phyloP scores from a whole-genome alignment of 2,329 filamentous ascomycete species.

The Fusarium floridanum region DNA sequence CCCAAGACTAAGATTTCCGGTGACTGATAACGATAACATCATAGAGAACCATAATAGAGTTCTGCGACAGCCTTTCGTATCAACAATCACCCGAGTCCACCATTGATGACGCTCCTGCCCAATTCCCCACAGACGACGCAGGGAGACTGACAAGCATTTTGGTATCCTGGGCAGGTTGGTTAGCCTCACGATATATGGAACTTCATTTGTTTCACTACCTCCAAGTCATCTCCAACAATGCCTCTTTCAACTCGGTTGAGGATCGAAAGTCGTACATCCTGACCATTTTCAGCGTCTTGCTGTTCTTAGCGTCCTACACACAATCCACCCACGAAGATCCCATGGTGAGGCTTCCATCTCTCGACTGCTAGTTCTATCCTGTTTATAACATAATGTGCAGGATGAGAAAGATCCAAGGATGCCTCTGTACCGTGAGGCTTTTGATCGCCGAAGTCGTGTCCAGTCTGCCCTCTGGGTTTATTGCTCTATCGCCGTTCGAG shows the following conservation, averaged over 20 bases:
- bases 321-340: background rate
- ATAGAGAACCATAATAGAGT: rapidly evolving
- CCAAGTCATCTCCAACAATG: background rate
- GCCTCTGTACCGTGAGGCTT: background rate
- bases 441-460: background rate
- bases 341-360: background rate
- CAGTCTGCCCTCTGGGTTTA: background rate
- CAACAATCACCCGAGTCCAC: background rate
- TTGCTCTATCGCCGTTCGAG: background rate
- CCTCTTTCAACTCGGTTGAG: background rate
- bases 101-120: rapidly evolving
- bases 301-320: rapidly evolving
- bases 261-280: background rate
- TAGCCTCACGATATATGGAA: background rate
- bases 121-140: background rate
- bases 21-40: background rate
- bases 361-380: background rate
- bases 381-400: background rate
- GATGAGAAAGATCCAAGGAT: background rate
- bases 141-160: background rate
- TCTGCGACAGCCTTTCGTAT: background rate
- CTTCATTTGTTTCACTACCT: background rate
- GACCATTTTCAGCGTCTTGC: background rate
- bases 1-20: background rate
- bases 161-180: background rate